Base-by-base conservation (phyloP, 768 basidiomycete species). In the Sarcomyxa edulis region DNA sequence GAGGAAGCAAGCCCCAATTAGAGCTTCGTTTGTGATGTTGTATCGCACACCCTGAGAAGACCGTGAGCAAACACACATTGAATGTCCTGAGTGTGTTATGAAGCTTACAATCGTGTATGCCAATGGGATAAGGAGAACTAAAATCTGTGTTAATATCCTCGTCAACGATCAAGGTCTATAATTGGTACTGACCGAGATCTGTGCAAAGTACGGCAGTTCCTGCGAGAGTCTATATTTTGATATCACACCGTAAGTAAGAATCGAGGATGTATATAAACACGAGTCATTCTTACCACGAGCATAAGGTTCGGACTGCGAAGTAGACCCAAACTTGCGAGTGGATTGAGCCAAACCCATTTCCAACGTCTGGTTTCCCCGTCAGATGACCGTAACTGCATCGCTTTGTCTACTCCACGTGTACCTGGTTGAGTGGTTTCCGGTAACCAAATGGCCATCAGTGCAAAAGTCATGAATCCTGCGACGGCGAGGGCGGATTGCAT, bases 381-480 rank as follows among this genome's bases (percentile, higher is more conserved):
- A 2, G 46, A n/a, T n/a, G n/a, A n/a, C n/a, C n/a, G n/a, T n/a
- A n/a, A n/a, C n/a, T n/a, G n/a, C n/a, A n/a, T n/a, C n/a, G 58
- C 28, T 43, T 74, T 74, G 38, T 81, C 79, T 2, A 81, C 60
- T 0, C 78, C 74, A 24, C 69, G 61, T 1, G 68, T 51, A 6
- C 75, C 71, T 1, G 83, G 81, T 47, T 81, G 77, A 35, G 71
- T 74, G 2, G 83, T 85, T 48, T 86, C 84, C 0, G 82, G 83
- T 12, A 83, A 67, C 36, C 66, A 68, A 3, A 70, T 27, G 1
- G 52, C 32, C 22, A 83, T 61, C 5, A 61, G 43, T 5, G 68
- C 6, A 24, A 74, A 61, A 2, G 64, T 58, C 1, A 67, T 10
- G 0, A 72, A 25, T 2, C 69, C 71, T 25, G 61, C 52, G 0